Evolutionary conservation across 306 rosid genomes (phyloP).

Genomic region (Prunus campanulata): DNA sequence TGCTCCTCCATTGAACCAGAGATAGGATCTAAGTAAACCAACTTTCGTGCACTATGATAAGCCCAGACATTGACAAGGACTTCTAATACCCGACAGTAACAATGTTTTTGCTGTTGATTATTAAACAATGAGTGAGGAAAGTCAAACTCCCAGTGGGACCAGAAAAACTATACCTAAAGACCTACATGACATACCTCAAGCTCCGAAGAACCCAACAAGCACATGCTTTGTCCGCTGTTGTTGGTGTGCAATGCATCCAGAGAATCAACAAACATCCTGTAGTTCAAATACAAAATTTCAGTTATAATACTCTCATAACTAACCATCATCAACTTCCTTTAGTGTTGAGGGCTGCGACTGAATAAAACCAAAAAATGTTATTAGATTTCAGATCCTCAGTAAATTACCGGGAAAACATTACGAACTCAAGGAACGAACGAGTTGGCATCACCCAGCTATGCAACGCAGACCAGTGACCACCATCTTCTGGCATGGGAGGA

Average conservation of each 20-base stretch:
- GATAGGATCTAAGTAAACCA: slow-evolving; percentile 73
- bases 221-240: slow-evolving; percentile 34
- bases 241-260: slow-evolving; percentile 67
- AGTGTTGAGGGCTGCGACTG: not conserved
- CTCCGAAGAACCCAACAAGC: slow-evolving; percentile 75
- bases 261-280: slow-evolving; percentile 93
- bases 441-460: slow-evolving; percentile 99
- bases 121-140: slow-evolving; percentile 15
- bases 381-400: not conserved
- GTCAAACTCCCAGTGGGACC: slow-evolving; percentile 20
- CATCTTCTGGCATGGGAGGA: slow-evolving; percentile 96
- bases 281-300: slow-evolving; percentile 28
- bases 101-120: slow-evolving; percentile 63
- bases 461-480: slow-evolving; percentile 83
- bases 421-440: slow-evolving; percentile 83
- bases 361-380: slow-evolving; percentile 8
- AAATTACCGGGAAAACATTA: slow-evolving; percentile 85
- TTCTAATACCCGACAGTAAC: slow-evolving; percentile 83
- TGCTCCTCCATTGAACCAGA: slow-evolving; percentile 81
- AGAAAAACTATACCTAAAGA: not conserved
- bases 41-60: slow-evolving; percentile 86
- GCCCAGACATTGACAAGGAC: slow-evolving; percentile 96
- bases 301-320: slow-evolving; percentile 18
- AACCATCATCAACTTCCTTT: slow-evolving; percentile 9
- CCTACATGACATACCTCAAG: slow-evolving; percentile 57